Conservation (phyloP, 495 filamentous ascomycete genomes). For the Podospora appendiculata region DNA sequence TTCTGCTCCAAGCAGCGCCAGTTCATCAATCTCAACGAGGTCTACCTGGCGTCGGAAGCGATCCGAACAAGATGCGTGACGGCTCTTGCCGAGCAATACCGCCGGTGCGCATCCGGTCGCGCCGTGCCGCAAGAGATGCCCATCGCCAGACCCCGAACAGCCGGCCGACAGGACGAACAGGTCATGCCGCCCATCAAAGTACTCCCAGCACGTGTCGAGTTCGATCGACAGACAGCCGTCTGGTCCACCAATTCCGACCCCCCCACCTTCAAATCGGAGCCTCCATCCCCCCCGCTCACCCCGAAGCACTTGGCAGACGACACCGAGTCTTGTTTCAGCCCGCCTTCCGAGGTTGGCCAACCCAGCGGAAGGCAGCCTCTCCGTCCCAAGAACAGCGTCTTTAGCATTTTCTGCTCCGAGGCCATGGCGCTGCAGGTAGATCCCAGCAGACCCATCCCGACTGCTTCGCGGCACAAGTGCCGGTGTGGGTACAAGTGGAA, state of each 20-base stretch:
- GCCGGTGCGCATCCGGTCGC: constrained; percentile 26
- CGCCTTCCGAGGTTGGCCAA: constrained; percentile 3
- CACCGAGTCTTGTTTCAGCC: constrained; percentile 11
- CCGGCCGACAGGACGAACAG: constrained; percentile 1
- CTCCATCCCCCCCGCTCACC: constrained; percentile 30
- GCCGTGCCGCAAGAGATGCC: constrained; percentile 24
- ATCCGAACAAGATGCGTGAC: constrained; percentile 21
- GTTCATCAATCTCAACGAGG: constrained; percentile 22
- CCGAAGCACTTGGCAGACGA: constrained; percentile 24
- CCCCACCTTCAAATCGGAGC: constrained; percentile 22
- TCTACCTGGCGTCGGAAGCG: constrained; percentile 22
- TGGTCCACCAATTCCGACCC: constrained; percentile 9
- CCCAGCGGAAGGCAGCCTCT: not conserved
- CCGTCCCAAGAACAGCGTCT: constrained; percentile 30
- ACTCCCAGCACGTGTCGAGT: constrained; percentile 3
- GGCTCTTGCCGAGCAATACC: constrained; percentile 29
- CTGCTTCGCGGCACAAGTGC: constrained; percentile 12
- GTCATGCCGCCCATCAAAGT: not conserved
- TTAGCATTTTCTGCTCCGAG: constrained; percentile 31
- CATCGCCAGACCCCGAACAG: constrained; percentile 11
- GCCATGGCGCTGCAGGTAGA: constrained; percentile 31
- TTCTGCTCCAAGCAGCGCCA: constrained; percentile 6
- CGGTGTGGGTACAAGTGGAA: constrained; percentile 29
- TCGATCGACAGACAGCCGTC: constrained; percentile 7
- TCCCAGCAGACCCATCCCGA: constrained; percentile 15